Evolutionary conservation across 805 yeast species (phyloP).

Genomic region (Ogataea pilisensis): DNA sequence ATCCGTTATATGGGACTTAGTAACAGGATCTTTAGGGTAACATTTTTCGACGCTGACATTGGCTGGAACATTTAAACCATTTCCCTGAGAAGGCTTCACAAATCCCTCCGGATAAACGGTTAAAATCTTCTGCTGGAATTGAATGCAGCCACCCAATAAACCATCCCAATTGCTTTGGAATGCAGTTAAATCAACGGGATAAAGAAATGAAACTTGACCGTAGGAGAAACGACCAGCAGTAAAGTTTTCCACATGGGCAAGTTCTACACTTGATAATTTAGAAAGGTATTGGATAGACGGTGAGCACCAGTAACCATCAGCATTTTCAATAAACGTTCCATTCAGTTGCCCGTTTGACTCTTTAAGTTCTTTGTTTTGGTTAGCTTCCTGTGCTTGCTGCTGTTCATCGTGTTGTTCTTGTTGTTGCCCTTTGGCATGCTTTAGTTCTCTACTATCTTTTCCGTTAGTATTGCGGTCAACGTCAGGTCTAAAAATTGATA

Average conservation of each 20-base stretch:
- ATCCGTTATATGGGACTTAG: constrained; percentile 24
- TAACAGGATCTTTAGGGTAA: constrained; percentile 39
- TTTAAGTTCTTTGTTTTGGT: neutral
- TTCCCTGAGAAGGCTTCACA: constrained; percentile 56
- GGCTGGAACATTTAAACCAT: constrained; percentile 75
- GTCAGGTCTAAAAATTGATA: constrained; percentile 10
- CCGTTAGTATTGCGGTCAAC: neutral
- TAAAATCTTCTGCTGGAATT: constrained; percentile 48
- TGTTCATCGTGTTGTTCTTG: neutral
- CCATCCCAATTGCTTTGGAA: constrained; percentile 40
- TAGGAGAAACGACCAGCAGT: constrained; percentile 62
- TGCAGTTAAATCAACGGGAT: constrained; percentile 64
- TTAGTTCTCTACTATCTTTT: neutral
- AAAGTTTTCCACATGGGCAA: constrained; percentile 56
- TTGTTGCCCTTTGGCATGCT: neutral
- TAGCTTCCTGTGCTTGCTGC: neutral
- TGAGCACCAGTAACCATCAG: constrained; percentile 63
- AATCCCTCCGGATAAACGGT: constrained; percentile 59
- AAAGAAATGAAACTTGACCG: constrained; percentile 64
- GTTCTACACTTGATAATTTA: constrained; percentile 39
- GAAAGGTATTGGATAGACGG: constrained; percentile 55
- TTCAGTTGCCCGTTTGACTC: neutral
- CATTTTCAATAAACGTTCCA: neutral
- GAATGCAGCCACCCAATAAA: constrained; percentile 39
- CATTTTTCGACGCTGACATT: constrained; percentile 62